A percentile compares a stretch with the other conserved stretches of the same genome.
Conservation (phyloP, 148 eudicot genomes). For the Rhododendron kiyosumense region DNA sequence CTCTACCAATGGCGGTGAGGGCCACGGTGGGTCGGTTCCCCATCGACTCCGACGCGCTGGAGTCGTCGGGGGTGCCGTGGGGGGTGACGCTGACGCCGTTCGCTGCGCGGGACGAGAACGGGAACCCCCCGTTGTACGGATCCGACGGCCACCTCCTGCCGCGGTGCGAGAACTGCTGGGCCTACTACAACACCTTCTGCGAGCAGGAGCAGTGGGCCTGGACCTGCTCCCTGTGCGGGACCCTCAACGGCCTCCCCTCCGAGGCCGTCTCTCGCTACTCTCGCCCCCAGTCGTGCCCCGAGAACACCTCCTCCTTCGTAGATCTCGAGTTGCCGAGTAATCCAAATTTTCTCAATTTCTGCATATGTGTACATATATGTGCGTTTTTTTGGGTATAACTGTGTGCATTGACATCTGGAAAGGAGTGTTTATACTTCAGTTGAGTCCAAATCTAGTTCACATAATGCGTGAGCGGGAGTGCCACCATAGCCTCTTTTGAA, state of each 20-base stretch:
- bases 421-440: background rate
- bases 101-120: constrained; percentile 67
- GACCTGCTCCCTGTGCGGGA: constrained; percentile 81
- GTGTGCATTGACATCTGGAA: background rate
- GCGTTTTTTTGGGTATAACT: no score
- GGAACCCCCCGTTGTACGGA: constrained; percentile 66
- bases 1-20: constrained; percentile 60
- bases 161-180: constrained; percentile 96
- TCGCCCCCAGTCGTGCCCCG: constrained; percentile 59
- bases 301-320: constrained; percentile 68
- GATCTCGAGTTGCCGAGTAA: constrained; percentile 83
- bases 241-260: constrained; percentile 70
- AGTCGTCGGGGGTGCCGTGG: constrained; percentile 80
- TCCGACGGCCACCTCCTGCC: constrained; percentile 68
- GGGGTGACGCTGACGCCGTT: constrained; percentile 78
- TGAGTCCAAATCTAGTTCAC: background rate
- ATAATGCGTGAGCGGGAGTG: background rate
- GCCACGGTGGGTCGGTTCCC: constrained; percentile 71
- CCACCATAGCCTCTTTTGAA: background rate
- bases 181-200: constrained; percentile 83
- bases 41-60: constrained; percentile 51
- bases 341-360: background rate
- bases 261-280: constrained; percentile 63
- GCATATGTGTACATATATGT: no score
- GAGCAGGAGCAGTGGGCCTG: constrained; percentile 95